A percentile compares a stretch with the other conserved stretches of the same genome.
Conservation (phyloP, 305 asterid species). For the Rubia tinctorum region DNA sequence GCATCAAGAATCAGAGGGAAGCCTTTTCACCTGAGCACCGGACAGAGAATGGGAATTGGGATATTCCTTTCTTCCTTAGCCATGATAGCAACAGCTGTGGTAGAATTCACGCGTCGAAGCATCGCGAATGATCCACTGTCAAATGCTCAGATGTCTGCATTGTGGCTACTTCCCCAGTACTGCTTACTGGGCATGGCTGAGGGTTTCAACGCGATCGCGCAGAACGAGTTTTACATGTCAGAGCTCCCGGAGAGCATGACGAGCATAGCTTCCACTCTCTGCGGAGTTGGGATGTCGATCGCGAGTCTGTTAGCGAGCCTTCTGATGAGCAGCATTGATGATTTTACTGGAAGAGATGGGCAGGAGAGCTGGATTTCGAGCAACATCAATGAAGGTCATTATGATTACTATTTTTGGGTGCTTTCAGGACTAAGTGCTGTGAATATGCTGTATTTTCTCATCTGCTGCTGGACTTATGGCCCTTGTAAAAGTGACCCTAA, state of each 20-base stretch:
- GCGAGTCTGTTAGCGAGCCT: conserved; percentile 52
- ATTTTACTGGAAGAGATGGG: conserved; percentile 28
- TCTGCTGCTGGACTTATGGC: conserved; percentile 53
- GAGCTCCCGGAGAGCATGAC: conserved; percentile 68
- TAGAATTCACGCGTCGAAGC: conserved; percentile 45
- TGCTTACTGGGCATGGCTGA: conserved; percentile 48
- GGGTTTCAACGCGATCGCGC: conserved; percentile 51
- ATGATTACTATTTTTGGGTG: conserved; percentile 56
- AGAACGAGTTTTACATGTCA: conserved; percentile 50
- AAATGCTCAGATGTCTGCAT: conserved; percentile 43
- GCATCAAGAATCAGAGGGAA: conserved; percentile 47
- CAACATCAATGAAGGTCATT: conserved; percentile 58
- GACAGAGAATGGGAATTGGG: conserved; percentile 66
- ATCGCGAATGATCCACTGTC: conserved; percentile 26
- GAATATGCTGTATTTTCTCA: conserved; percentile 39
- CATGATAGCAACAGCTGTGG: conserved; percentile 41
- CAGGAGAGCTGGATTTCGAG: conserved; percentile 60
- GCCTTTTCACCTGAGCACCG: conserved; percentile 33
- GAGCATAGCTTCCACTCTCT: conserved; percentile 45
- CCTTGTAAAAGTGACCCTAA: conserved; percentile 27
- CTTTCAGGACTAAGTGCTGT: conserved; percentile 40
- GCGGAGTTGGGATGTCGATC: conserved; percentile 40
- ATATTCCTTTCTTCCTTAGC: conserved; percentile 54
- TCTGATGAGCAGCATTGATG: conserved; percentile 35
- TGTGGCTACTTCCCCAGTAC: conserved; percentile 61